Base-by-base conservation (phyloP, 495 filamentous ascomycete genomes). In the Bathelium albidoporum region DNA sequence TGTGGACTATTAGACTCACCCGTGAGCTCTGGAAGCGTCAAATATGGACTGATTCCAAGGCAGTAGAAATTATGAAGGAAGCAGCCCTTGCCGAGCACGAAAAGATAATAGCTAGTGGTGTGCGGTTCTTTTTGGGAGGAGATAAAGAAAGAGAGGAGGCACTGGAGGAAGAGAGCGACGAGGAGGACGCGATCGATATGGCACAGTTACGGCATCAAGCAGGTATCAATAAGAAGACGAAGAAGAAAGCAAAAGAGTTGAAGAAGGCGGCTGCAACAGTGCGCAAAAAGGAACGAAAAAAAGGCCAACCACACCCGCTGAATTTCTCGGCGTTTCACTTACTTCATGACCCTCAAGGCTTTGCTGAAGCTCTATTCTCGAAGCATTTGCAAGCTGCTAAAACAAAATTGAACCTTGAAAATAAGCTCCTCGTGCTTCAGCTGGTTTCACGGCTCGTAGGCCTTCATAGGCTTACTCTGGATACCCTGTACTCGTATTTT, bases 281-380 rank as follows among this genome's bases (percentile, higher is more conserved):
- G 31, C 93, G 86, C 73, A 89, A 66, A 73, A 88, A 89, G 74
- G 89, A 95, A 73, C 84, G 83, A 70, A 95, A 93, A 79, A 96
- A 96, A 83, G 86, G 83, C 59, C 82, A 89, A 60, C 88, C 89
- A 0, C 89, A 92, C 69, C 85, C 87, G 0, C 81, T 97, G 26
- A 97, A 99, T 77, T 99, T 99, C 76, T 96, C 92, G 0, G 95
- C 95, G n/a, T 83, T 90, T n/a, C 94, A 97, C 72, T 81, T 99
- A 16, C 81, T 99, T 3, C 89, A 96, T 73, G 95, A 97, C 70
- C 92, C 95, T 1, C 95, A 99, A 70, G 90, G 89, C 1, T 97
- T 96, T 71, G 90, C 93, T 24, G 95, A 99, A 72, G 79, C 81
- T 53, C 79, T 99, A 0, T 99, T 97, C 75, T 83, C 84, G 39